Conservation (phyloP, 1,139 yeast species). For the Sugiyamaella castrensis region DNA sequence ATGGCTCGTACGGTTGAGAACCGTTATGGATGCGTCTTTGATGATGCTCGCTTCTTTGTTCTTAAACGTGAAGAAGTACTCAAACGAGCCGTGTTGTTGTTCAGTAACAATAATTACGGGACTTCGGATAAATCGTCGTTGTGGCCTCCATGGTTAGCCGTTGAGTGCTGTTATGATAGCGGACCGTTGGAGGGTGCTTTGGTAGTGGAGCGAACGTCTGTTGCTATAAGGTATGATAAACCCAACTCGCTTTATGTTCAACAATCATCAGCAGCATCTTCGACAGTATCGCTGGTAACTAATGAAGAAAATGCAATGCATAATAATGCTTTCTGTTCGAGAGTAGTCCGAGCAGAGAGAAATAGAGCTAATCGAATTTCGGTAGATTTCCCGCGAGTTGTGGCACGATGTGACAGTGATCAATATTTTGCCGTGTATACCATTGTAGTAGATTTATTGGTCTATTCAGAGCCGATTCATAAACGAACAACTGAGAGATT, state of each 20-base stretch:
- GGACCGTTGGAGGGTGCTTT: conserved; percentile 52
- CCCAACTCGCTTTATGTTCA: conserved; percentile 61
- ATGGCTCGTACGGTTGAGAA: conserved; percentile 58
- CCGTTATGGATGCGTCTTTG: conserved; percentile 64
- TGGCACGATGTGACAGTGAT: conserved; percentile 64
- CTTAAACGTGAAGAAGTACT: conserved; percentile 50
- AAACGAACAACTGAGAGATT: conserved; percentile 57
- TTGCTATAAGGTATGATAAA: conserved; percentile 57
- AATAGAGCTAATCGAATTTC: conserved; percentile 45
- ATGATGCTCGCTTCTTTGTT: conserved; percentile 70
- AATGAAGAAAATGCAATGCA: conserved; percentile 15
- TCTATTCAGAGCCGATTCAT: conserved; percentile 62
- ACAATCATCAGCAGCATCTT: conserved; percentile 11
- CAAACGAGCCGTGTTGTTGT: conserved; percentile 44
- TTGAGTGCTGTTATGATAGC: conserved; percentile 74
- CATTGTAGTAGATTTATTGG: conserved; percentile 60
- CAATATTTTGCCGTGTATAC: conserved; percentile 70
- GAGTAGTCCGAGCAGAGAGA: conserved; percentile 34
- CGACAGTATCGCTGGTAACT: conserved; percentile 7
- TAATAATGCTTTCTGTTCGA: conserved; percentile 18
- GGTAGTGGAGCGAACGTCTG: conserved; percentile 61
- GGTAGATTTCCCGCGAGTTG: conserved; percentile 67
- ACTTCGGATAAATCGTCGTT: conserved; percentile 35
- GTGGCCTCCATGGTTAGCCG: conserved; percentile 83
- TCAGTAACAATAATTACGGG: conserved; percentile 42